These are phyloP conservation scores for Diaporthe australafricana DNA, from an alignment of 2,329 filamentous ascomycete species.

Conservation along the genomic window DNA sequence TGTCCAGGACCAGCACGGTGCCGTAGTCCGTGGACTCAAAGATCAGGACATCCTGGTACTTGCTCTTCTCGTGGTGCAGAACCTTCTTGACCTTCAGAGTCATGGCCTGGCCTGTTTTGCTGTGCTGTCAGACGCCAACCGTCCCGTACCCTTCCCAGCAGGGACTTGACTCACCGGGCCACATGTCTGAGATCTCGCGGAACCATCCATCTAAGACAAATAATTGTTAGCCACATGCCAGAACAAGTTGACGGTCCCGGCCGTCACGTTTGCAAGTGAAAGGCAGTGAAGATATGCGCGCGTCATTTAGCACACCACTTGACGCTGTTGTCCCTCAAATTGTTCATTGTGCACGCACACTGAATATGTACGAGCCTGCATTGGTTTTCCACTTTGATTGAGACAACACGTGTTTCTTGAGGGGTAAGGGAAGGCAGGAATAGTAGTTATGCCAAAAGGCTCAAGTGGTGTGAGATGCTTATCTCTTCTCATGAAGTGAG, in stretches of 20 bases:
- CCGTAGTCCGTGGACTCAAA: slow-evolving; percentile 99
- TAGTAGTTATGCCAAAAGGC: background rate
- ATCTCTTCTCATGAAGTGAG: background rate
- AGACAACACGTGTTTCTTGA: background rate
- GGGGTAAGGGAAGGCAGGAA: background rate
- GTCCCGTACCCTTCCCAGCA: background rate
- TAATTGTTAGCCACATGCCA: slow-evolving; percentile 26
- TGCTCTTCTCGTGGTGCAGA: slow-evolving; percentile 98
- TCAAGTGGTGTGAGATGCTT: background rate
- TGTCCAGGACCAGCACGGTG: slow-evolving; percentile 96
- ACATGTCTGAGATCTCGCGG: slow-evolving; percentile 98
- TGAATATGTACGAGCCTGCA: background rate
- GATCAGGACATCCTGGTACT: slow-evolving; percentile 99
- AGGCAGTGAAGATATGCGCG: background rate
- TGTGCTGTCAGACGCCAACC: slow-evolving; percentile 29
- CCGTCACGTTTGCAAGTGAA: background rate
- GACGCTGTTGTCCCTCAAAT: background rate
- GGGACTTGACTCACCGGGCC: slow-evolving; percentile 72
- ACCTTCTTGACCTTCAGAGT: slow-evolving; percentile 98
- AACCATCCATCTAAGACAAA: slow-evolving; percentile 92
- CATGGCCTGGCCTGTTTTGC: slow-evolving; percentile 86
- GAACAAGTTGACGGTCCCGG: background rate
- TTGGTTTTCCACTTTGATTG: background rate
- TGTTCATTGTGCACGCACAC: background rate
- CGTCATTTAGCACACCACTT: slow-evolving; percentile 1